A percentile compares a stretch with the other conserved stretches of the same genome.
These are phyloP conservation scores for Lithospermum erythrorhizon DNA, from an alignment of 257 asterid genomes.

Conservation along the genomic window DNA sequence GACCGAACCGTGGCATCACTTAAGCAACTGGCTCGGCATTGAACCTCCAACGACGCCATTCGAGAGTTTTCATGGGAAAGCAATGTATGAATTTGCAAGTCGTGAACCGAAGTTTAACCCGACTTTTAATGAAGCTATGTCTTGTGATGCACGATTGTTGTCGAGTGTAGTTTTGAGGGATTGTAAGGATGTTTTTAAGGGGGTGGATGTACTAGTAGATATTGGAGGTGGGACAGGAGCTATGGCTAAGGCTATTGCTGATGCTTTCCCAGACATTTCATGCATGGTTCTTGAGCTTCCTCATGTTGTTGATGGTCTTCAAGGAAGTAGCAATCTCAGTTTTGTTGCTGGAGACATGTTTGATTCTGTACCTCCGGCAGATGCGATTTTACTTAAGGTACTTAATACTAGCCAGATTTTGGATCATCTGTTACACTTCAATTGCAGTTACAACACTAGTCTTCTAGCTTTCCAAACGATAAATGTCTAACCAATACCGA, in stretches of 20 bases:
- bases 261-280: neutral
- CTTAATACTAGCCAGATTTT: neutral
- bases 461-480: neutral
- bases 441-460: neutral
- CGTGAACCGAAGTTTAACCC: neutral
- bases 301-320: slow-evolving; percentile 1
- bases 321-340: slow-evolving; percentile 5
- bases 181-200: slow-evolving; percentile 1
- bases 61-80: neutral
- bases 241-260: slow-evolving; percentile 8
- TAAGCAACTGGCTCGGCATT: neutral
- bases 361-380: slow-evolving; percentile 10
- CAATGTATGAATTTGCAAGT: slow-evolving; percentile 3
- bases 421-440: neutral
- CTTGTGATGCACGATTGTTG: slow-evolving; percentile 9
- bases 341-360: slow-evolving; percentile 13
- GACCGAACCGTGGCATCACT: neutral
- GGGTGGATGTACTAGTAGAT: slow-evolving; percentile 10
- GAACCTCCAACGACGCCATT: slow-evolving; percentile 14
- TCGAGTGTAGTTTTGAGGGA: slow-evolving; percentile 1
- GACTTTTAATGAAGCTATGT: slow-evolving; percentile 9
- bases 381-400: slow-evolving; percentile 16
- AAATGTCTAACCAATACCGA: neutral
- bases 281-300: slow-evolving; percentile 11
- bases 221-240: slow-evolving; percentile 14